These are phyloP conservation scores for Trichosanthes truncata DNA, from an alignment of 306 rosid genomes.

Conservation along the genomic window DNA sequence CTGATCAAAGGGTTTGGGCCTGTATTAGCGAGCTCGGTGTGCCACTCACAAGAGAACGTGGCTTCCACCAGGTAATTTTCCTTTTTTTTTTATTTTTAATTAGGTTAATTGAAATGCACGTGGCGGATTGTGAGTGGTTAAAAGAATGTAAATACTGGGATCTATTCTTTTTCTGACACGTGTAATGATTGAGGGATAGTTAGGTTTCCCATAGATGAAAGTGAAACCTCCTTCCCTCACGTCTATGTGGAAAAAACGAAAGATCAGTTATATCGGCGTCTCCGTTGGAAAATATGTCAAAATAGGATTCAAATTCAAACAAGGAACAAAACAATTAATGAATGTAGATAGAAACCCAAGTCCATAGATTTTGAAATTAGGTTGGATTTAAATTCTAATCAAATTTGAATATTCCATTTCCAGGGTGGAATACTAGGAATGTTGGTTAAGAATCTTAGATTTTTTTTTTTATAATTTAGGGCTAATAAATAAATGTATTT, in stretches of 20 bases:
- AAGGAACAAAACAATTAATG: not conserved
- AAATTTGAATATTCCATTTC: no score
- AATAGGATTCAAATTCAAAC: not conserved
- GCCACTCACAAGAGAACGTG: constrained; percentile 52
- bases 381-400: no score
- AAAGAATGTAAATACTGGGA: not conserved
- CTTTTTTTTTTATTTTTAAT: no score
- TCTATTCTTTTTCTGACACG: not conserved
- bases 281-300: not conserved
- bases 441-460: no score
- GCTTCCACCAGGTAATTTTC: constrained; percentile 89
- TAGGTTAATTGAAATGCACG: not conserved
- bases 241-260: not conserved
- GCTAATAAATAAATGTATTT: no score
- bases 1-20: constrained; percentile 91
- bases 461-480: no score
- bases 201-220: no score
- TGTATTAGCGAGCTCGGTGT: constrained; percentile 74
- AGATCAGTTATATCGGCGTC: not conserved
- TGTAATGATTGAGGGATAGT: not conserved
- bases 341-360: not conserved
- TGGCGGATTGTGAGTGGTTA: not conserved
- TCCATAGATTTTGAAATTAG: not conserved
- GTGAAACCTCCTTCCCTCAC: no score
- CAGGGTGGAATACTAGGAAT: no score